Percentiles rank a stretch among this genome's conserved stretches.
These are phyloP conservation scores for Quercus tomentella DNA, from an alignment of 331 rosid genomes.

Conservation along the genomic window DNA sequence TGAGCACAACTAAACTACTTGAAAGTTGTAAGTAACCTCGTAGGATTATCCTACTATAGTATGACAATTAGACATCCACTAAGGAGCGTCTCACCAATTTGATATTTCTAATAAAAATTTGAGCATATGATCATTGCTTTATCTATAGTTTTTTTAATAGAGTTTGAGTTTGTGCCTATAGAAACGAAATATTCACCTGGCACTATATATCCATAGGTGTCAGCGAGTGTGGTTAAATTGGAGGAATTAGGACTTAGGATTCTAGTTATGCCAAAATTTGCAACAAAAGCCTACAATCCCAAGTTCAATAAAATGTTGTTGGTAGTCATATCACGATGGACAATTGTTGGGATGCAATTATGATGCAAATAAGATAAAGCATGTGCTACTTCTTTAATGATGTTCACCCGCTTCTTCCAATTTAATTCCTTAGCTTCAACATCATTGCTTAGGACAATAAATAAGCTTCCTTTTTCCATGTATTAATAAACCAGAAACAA, in stretches of 20 bases:
- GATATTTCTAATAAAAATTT: too few relatives aligned
- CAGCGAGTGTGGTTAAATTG: neutral
- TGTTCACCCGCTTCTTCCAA: conserved; percentile 12
- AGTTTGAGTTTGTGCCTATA: too few relatives aligned
- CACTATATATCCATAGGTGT: neutral
- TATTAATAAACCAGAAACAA: conserved; percentile 3
- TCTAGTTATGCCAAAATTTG: conserved; percentile 1
- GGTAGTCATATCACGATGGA: conserved; percentile 1
- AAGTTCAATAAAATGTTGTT: neutral
- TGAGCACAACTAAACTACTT: too few relatives aligned
- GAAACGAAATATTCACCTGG: neutral
- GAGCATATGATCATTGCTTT: too few relatives aligned
- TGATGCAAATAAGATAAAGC: conserved; percentile 14
- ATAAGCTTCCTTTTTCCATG: conserved; percentile 14
- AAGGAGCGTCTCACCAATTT: too few relatives aligned
- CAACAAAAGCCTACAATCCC: neutral
- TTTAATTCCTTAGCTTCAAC: conserved; percentile 12
- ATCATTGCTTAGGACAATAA: conserved; percentile 1
- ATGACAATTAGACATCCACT: too few relatives aligned
- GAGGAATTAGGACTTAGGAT: conserved; percentile 9
- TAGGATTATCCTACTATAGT: too few relatives aligned
- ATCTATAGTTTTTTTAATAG: too few relatives aligned
- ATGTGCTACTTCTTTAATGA: neutral
- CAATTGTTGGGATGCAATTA: neutral
- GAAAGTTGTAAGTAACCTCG: too few relatives aligned